Evolutionary conservation across 306 rosid genomes (phyloP), one percentile per base, ranked within the genome.

Genomic region (Cucurbita maxima): DNA sequence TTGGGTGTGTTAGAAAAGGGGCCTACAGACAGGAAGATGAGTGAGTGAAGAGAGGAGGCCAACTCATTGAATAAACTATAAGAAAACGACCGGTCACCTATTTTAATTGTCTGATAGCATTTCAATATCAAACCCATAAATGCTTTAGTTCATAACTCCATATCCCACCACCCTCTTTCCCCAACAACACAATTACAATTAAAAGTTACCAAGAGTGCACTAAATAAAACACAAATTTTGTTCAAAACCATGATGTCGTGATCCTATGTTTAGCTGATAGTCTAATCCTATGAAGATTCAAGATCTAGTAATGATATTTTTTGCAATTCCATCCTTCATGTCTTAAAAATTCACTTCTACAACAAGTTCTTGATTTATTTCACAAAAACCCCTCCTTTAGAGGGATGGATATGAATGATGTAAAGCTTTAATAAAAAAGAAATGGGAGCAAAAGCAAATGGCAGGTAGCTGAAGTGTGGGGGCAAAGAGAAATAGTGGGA

Each of bases 71-170:
- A 79, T 86, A 87, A 87, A 89, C 93, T 84, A 81, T 84, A 82
- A 45, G 96, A 89, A 84, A 87, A 74, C 48, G 96, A 91, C 97
- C 7, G 43, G 6, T 84, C 87, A 87, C 96, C 93, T 75, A 82
- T 79, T 80, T 76, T 70, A 59, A 56, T 81, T 82, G 78, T 76
- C 78, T 50, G 45, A 76, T 78, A 81, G 80, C 83, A 81, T 84
- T 81, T 85, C 92, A 81, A 85, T 79, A 87, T 85, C 83, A 51
- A 80, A 75, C 84, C 48, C 79, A 74, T 88, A 77, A 87, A 85
- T 85, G 92, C 79, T 82, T 80, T 80, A 7, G 25, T 69, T 20
- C 74, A 48, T 25, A 22, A 67, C 12, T 14, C 44, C 5, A 66
- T 43, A 41, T 66, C 44, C 54, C 48, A 36, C 69, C 48, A 36